These are phyloP conservation scores for Waltiozyma sp. DNA, from an alignment of 1,139 yeast genomes.

Conservation along the genomic window DNA sequence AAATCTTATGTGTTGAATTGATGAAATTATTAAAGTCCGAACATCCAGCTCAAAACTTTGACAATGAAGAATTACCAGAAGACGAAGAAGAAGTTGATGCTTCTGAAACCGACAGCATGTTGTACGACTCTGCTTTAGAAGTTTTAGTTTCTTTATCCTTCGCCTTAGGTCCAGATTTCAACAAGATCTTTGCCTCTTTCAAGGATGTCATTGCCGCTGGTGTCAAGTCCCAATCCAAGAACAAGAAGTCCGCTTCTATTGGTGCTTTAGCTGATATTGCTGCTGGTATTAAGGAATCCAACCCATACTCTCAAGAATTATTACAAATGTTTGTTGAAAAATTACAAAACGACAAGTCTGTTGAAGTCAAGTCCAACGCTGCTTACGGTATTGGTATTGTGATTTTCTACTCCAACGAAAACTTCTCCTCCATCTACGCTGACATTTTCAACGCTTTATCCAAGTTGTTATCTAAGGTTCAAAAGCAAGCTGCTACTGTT, in stretches of 20 bases:
- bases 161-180: slow-evolving; percentile 68
- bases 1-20: slow-evolving; percentile 57
- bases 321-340: slow-evolving; percentile 59
- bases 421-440: slow-evolving; percentile 54
- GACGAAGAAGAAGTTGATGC: slow-evolving; percentile 50
- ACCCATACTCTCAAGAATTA: slow-evolving; percentile 61
- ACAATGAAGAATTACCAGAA: slow-evolving; percentile 36
- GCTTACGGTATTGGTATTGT: slow-evolving; percentile 92
- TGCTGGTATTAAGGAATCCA: slow-evolving; percentile 57
- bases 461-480: slow-evolving; percentile 69
- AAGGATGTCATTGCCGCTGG: slow-evolving; percentile 54
- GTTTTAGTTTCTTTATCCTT: slow-evolving; percentile 67
- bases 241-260: slow-evolving; percentile 72
- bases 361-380: slow-evolving; percentile 90
- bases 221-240: slow-evolving; percentile 53
- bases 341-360: slow-evolving; percentile 64
- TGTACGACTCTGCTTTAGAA: slow-evolving; percentile 79
- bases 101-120: slow-evolving; percentile 79
- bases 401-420: slow-evolving; percentile 47
- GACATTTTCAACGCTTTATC: slow-evolving; percentile 67
- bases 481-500: slow-evolving; percentile 47
- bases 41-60: slow-evolving; percentile 71
- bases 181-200: slow-evolving; percentile 61
- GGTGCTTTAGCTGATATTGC: slow-evolving; percentile 90
- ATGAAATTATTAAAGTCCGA: slow-evolving; percentile 65